Conservation (phyloP, 2,329 filamentous ascomycete genomes). For the Aspergillus flavus region DNA sequence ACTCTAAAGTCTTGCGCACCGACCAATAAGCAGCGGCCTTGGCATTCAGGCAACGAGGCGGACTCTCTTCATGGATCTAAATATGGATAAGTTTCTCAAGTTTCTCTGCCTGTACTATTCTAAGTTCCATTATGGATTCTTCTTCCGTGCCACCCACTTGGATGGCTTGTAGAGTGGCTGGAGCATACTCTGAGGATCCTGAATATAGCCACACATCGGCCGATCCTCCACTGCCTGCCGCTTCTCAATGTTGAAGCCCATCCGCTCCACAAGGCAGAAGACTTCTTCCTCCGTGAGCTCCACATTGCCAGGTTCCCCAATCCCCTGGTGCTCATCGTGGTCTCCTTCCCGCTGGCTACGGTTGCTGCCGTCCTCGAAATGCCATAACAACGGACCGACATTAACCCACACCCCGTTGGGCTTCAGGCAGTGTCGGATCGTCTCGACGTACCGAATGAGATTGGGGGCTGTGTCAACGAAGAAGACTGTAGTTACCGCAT, state of each 20-base stretch:
- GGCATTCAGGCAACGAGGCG: constrained; percentile 12
- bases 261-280: constrained; percentile 67
- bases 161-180: constrained; percentile 78
- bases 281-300: constrained; percentile 92
- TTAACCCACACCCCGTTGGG: constrained; percentile 84
- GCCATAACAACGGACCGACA: constrained; percentile 89
- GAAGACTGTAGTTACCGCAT: constrained; percentile 87
- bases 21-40: neutral
- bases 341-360: constrained; percentile 23
- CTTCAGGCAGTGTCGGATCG: constrained; percentile 75
- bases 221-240: constrained; percentile 63
- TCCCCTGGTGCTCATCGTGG: constrained; percentile 55
- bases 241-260: constrained; percentile 76
- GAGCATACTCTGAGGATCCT: constrained; percentile 82
- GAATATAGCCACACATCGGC: constrained; percentile 71
- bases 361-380: constrained; percentile 70
- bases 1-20: neutral
- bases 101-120: neutral
- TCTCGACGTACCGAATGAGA: constrained; percentile 83
- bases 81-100: neutral
- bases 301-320: constrained; percentile 85
- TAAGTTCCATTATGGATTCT: constrained; percentile 3
- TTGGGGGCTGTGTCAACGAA: constrained; percentile 98
- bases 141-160: constrained; percentile 84
- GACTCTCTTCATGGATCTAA: constrained; percentile 1